Evolutionary conservation across 768 basidiomycete species (phyloP), one percentile per base, ranked within the genome.

Genomic region (Naganishia onofrii): DNA sequence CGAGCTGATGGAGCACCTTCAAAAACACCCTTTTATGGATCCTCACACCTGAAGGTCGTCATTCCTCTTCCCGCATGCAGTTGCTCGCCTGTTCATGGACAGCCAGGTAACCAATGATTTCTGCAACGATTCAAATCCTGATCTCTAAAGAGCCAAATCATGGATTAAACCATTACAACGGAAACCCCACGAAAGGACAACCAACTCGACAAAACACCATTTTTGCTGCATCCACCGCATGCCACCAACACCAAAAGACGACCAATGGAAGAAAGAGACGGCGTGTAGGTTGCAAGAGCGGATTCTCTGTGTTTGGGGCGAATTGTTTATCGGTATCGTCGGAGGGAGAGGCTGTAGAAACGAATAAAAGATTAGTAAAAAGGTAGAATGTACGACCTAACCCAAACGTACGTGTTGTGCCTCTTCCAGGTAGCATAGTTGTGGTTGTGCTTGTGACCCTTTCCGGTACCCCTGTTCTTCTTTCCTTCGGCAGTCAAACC

Each of bases 401-500:
- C 7, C 29, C 29, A n/a, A 15, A 63, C 60, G 23, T 63, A 63
- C 60, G 94, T 96, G 87, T 97, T 99, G 93, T 97, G 91, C 82
- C 86, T 93, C 84, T 91, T 93, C 93, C 93, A 98, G 83, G 90
- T 92, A 12, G 92, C 89, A 73, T 88, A 87, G 53, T 89, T 88
- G 82, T 97, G 92, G 85, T 97, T 96, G 91, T 92, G 84, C 74
- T 89, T 88, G 80, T 90, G 87, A 56, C 95, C 95, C 83, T 97
- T 97, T 85, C 93, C 95, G 79, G 97, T 82, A 77, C 96, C 95
- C 83, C 95, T 90, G 85, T 96, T 97, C 92, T 92, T 88, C 84
- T 98, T 98, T 77, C 96, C 96, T 72, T 91, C 87, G 80, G 90
- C 89, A 81, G 96, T 99, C 76, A 99, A 92, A 73, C 96, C 96